Evolutionary conservation across 768 basidiomycete genomes (phyloP).

Genomic region (Tulasnella sp.): DNA sequence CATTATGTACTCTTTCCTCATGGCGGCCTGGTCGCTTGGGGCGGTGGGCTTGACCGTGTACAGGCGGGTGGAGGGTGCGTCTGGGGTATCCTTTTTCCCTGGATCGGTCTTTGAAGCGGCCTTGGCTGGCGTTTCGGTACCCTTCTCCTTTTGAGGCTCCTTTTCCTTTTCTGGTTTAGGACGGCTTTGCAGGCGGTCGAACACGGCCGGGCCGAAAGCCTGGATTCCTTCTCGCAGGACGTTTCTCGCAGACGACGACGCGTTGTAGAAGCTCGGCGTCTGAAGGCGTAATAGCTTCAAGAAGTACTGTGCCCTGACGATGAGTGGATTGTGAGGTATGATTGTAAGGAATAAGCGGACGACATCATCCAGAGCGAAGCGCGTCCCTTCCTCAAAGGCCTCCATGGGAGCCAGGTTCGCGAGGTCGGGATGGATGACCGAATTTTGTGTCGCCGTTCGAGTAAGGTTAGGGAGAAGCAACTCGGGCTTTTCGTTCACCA

Average conservation of each 20-base stretch:
- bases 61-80: neutral
- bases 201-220: conserved; percentile 55
- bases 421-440: conserved; percentile 29
- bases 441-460: neutral
- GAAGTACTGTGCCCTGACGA: conserved; percentile 65
- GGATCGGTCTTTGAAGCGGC: neutral
- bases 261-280: conserved; percentile 54
- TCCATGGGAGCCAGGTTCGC: conserved; percentile 51
- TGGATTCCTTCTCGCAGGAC: conserved; percentile 63
- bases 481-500: conserved; percentile 69
- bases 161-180: conserved; percentile 11
- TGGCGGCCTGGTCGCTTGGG: conserved; percentile 52
- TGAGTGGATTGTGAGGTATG: conserved; percentile 68
- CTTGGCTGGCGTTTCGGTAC: neutral
- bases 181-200: conserved; percentile 33
- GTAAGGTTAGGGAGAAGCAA: conserved; percentile 45
- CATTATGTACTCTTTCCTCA: conserved; percentile 62
- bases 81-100: neutral
- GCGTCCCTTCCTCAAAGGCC: conserved; percentile 46
- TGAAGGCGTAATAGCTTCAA: conserved; percentile 57
- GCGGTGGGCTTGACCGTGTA: conserved; percentile 44
- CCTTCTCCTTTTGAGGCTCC: neutral
- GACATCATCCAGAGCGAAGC: conserved; percentile 59
- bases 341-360: conserved; percentile 72
- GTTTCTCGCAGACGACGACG: conserved; percentile 49